Evolutionary conservation across 495 filamentous ascomycete species (phyloP).

Genomic region (Xylaria intraflava): DNA sequence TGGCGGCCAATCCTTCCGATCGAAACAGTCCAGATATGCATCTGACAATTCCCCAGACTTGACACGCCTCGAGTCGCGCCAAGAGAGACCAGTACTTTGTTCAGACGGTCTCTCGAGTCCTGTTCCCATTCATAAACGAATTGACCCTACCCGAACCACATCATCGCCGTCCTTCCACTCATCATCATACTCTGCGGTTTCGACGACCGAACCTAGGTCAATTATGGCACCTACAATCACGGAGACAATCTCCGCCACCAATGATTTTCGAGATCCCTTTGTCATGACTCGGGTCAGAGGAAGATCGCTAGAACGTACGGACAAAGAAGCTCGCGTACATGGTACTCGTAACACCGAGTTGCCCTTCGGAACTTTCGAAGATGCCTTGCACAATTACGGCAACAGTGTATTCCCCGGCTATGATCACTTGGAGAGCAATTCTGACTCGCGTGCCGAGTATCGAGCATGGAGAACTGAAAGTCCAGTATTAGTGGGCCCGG

Average conservation of each 20-base stretch:
- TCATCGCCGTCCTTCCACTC: slow-evolving; percentile 16
- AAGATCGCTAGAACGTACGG: slow-evolving; percentile 35
- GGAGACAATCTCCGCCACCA: slow-evolving; percentile 29
- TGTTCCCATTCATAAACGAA: slow-evolving; percentile 17
- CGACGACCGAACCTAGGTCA: slow-evolving; percentile 8
- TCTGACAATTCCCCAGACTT: slow-evolving; percentile 12
- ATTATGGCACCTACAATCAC: slow-evolving; percentile 19
- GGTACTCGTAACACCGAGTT: slow-evolving; percentile 7
- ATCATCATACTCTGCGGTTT: slow-evolving; percentile 1
- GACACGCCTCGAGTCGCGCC: slow-evolving; percentile 21
- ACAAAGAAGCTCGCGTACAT: slow-evolving; percentile 34
- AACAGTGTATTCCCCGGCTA: slow-evolving; percentile 28
- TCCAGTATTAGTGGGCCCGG: slow-evolving; percentile 35
- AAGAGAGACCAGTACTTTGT: slow-evolving; percentile 23
- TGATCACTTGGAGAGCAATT: slow-evolving; percentile 13
- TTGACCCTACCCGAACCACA: slow-evolving; percentile 16
- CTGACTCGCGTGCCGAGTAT: slow-evolving; percentile 32
- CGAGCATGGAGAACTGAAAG: slow-evolving; percentile 40
- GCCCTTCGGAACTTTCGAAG: slow-evolving; percentile 1
- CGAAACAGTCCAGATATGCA: slow-evolving; percentile 14
- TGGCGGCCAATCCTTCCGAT: slow-evolving; percentile 13
- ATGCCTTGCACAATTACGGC: slow-evolving; percentile 26
- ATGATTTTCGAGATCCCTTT: slow-evolving; percentile 31
- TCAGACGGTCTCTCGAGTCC: slow-evolving; percentile 28
- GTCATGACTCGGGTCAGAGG: slow-evolving; percentile 24